Evolutionary conservation across 2,329 filamentous ascomycete genomes (phyloP), one percentile per base, ranked within the genome.

Genomic region (Claviceps africana): DNA sequence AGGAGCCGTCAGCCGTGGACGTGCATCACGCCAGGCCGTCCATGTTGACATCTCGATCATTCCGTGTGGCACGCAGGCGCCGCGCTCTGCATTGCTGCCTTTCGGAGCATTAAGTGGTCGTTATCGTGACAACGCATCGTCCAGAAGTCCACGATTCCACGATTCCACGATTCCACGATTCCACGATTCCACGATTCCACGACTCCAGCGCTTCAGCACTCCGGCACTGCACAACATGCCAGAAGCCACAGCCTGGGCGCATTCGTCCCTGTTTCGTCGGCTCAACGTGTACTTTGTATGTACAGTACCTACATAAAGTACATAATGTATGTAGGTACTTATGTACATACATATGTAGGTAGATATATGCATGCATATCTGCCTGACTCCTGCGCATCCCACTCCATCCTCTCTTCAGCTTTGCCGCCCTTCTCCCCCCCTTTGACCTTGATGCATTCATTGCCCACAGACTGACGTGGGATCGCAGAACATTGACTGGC

Each of bases 91-190:
- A 28, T 22, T 39, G 33, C 47, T 51, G 50, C 13, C 33, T 39
- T 28, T 64, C 61, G 62, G 60, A 48, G 47, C 55, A 61, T 66
- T 53, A 54, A 65, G 56, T 67, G 63, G 65, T 57, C 56, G 56
- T 62, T 57, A 60, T 63, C 61, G 67, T 76, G 74, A 75, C 73
- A 76, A 74, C 73, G 68, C 71, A 75, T 74, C 72, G 72, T 64
- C 67, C 39, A 15, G 25, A 3, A 25, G 3, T 25, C 25, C 25
- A 25, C 3, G 3, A 25, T 5, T 25, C 25, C 25, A 25, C n/a
- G n/a, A n/a, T 5, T 25, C 25, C 25, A 25, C 3, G 3, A 25
- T 5, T 25, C 25, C 25, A 25, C n/a, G n/a, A n/a, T 5, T 25
- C 25, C 25, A 25, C 3, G 3, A 25, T 5, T 25, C 25, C 25